Percentiles rank a stretch among this genome's conserved stretches.
Evolutionary conservation across 768 basidiomycete genomes (phyloP).

Genomic region (Punctularia strigosozonata): DNA sequence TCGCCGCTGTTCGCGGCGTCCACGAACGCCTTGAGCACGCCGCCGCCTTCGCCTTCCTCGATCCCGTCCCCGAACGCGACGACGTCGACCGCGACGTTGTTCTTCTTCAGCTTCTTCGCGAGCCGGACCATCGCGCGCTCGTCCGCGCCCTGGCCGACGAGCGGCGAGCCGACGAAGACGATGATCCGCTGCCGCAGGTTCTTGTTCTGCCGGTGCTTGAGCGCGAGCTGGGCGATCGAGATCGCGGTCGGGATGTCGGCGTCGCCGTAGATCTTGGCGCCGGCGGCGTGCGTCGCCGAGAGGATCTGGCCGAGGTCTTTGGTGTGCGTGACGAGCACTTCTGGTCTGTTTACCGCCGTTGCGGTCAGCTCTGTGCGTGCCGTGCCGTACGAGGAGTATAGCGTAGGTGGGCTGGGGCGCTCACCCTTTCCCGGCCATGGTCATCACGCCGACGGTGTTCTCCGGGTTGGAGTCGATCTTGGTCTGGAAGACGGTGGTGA

Average conservation of each 20-base stretch:
- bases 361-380: no score
- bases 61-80: conserved; percentile 86
- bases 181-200: conserved; percentile 93
- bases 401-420: conserved; percentile 10
- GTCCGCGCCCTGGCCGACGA: conserved; percentile 57
- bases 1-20: conserved; percentile 73
- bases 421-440: conserved; percentile 94
- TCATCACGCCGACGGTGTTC: conserved; percentile 96
- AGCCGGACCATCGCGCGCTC: conserved; percentile 77
- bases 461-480: conserved; percentile 97
- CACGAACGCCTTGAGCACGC: conserved; percentile 69
- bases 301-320: conserved; percentile 92
- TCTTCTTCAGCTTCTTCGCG: conserved; percentile 98
- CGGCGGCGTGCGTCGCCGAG: conserved; percentile 58
- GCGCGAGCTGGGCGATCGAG: conserved; percentile 86
- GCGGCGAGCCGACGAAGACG: conserved; percentile 85
- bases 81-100: conserved; percentile 93
- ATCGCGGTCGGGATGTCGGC: conserved; percentile 87
- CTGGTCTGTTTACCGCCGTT: conserved; percentile 76
- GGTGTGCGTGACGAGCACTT: conserved; percentile 92
- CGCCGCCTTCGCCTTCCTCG: conserved; percentile 44
- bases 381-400: neutral
- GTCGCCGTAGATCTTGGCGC: conserved; percentile 65
- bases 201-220: conserved; percentile 98
- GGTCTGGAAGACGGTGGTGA: conserved; percentile 79